Conservation (phyloP, 176 grass and related monocot genomes). For the Bolboschoenus planiculmis region DNA sequence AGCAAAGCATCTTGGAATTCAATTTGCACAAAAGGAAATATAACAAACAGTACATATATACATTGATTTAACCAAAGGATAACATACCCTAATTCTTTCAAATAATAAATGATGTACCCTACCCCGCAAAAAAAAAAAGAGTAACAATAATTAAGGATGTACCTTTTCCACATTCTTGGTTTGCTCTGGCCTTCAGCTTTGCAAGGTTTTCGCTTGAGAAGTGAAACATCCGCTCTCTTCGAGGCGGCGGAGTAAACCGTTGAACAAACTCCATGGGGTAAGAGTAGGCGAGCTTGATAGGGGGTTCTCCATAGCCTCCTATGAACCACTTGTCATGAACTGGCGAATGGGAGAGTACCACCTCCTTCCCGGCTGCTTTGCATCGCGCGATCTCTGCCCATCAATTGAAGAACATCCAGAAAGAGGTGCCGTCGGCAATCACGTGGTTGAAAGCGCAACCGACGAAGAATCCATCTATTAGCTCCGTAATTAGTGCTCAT, state of each 20-base stretch:
- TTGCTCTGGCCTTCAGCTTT: slow-evolving; percentile 33
- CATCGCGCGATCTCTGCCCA: slow-evolving; percentile 48
- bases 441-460: slow-evolving; percentile 30
- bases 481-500: slow-evolving; percentile 19
- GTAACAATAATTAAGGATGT: background rate
- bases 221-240: slow-evolving; percentile 30
- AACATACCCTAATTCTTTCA: background rate
- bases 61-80: background rate
- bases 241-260: background rate
- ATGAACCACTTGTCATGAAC: slow-evolving; percentile 24
- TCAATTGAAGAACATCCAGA: slow-evolving; percentile 38
- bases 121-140: too few relatives aligned
- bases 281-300: slow-evolving; percentile 15
- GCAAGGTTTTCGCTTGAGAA: slow-evolving; percentile 22
- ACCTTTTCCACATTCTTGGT: slow-evolving; percentile 20
- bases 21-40: background rate
- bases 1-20: background rate
- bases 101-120: too few relatives aligned
- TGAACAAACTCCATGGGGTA: background rate
- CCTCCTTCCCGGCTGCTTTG: slow-evolving; percentile 14
- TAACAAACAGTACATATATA: background rate
- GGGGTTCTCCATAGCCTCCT: slow-evolving; percentile 30
- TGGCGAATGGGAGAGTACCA: background rate
- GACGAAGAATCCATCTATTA: slow-evolving; percentile 23
- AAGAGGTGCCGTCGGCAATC: slow-evolving; percentile 27